A percentile compares a stretch with the other conserved stretches of the same genome.
Conservation (phyloP, 2,329 filamentous ascomycete genomes). For the Monosporascus sp. region DNA sequence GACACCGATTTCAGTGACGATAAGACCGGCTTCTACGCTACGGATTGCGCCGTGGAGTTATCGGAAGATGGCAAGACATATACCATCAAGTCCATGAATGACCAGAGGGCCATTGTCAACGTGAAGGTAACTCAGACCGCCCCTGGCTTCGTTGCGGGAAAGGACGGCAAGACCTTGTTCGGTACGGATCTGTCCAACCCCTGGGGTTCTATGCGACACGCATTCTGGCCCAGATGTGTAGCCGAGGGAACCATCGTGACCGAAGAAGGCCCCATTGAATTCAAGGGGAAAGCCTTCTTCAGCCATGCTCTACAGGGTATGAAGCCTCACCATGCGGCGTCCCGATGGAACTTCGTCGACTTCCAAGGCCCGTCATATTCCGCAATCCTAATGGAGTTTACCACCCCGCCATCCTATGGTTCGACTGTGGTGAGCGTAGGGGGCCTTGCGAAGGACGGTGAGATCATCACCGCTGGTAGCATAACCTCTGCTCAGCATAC, state of each 20-base stretch:
- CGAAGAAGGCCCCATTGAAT: constrained; percentile 72
- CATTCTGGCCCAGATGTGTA: constrained; percentile 86
- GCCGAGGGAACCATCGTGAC: constrained; percentile 82
- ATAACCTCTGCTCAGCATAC: constrained; percentile 64
- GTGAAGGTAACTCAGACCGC: constrained; percentile 70
- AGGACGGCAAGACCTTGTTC: constrained; percentile 76
- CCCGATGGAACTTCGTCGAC: constrained; percentile 87
- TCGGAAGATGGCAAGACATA: constrained; percentile 79
- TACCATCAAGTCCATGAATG: constrained; percentile 84
- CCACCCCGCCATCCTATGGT: constrained; percentile 88
- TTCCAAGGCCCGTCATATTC: constrained; percentile 87
- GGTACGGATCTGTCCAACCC: constrained; percentile 81
- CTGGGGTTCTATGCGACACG: constrained; percentile 89
- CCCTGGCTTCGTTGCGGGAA: constrained; percentile 80
- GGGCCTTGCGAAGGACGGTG: constrained; percentile 72
- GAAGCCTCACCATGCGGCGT: constrained; percentile 96
- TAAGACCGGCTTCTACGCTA: constrained; percentile 77
- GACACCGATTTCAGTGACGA: constrained; percentile 82
- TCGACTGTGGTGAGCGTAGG: constrained; percentile 79
- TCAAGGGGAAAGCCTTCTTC: constrained; percentile 75
- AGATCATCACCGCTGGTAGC: constrained; percentile 69
- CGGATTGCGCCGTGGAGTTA: constrained; percentile 78
- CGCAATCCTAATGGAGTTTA: constrained; percentile 92
- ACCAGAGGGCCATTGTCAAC: constrained; percentile 77
- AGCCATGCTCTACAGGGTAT: constrained; percentile 89